These are phyloP conservation scores for Allium sativum DNA, from an alignment of 106 monocot genomes.

Conservation along the genomic window DNA sequence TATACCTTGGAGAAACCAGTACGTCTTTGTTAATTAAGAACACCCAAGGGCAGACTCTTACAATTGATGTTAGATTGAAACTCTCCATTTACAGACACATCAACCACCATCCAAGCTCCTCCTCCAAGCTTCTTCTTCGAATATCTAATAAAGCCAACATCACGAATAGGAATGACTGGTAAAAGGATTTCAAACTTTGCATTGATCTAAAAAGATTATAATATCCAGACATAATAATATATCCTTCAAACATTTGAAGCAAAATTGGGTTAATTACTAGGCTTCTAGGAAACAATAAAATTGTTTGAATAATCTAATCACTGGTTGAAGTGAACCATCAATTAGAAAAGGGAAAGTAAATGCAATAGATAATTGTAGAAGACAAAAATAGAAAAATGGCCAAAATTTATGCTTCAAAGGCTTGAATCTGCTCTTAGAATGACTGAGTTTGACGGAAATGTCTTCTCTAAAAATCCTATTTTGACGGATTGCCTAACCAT, in stretches of 20 bases:
- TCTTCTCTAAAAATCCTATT: too few relatives aligned
- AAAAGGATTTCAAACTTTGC: too few relatives aligned
- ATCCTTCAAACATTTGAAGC: too few relatives aligned
- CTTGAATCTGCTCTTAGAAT: conserved; percentile 48
- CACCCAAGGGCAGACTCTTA: conserved; percentile 50
- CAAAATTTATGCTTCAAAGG: conserved; percentile 57
- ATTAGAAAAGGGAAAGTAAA: background rate
- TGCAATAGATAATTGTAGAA: background rate
- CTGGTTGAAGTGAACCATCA: conserved; percentile 60
- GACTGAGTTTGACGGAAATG: conserved; percentile 42
- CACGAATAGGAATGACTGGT: too few relatives aligned
- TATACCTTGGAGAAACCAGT: conserved; percentile 59
- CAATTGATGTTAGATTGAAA: conserved; percentile 21
- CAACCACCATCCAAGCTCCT: conserved; percentile 40
- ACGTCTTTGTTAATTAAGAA: conserved; percentile 45
- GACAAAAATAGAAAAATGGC: too few relatives aligned
- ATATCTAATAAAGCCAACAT: conserved; percentile 32
- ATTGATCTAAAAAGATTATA: conserved; percentile 16
- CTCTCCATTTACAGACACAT: conserved; percentile 35
- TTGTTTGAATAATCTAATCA: conserved; percentile 10
- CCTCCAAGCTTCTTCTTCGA: conserved; percentile 51
- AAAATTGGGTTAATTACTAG: too few relatives aligned
- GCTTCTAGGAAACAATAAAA: too few relatives aligned
- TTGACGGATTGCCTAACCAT: too few relatives aligned
- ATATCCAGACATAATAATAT: too few relatives aligned